phyloP scores from a whole-genome alignment of 345 rosid species.

The Atalantia buxifolia region DNA sequence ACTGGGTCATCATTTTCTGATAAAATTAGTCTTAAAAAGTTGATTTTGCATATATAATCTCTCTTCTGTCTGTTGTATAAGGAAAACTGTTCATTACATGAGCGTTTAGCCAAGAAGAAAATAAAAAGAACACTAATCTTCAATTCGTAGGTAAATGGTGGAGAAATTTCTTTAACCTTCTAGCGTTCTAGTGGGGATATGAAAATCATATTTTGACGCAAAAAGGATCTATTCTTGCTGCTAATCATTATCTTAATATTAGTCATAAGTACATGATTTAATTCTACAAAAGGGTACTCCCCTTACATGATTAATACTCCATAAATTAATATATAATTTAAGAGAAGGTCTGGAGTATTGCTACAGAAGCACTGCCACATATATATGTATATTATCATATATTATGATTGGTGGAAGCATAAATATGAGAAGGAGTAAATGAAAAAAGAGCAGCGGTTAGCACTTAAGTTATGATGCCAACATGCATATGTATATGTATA shows the following conservation, averaged over 20 bases:
- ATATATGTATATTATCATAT: no score
- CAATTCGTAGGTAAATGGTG: not conserved
- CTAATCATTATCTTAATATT: not conserved
- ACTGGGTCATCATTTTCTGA: slow-evolving; percentile 22
- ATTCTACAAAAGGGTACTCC: not conserved
- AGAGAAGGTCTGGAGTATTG: no score
- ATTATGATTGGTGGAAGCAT: no score
- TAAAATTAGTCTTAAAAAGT: slow-evolving; percentile 17
- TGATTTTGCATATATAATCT: slow-evolving; percentile 2
- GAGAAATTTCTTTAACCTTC: slow-evolving; percentile 14
- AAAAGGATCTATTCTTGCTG: not conserved
- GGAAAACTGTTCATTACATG: not conserved
- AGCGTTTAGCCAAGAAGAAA: slow-evolving; percentile 3
- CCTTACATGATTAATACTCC: not conserved
- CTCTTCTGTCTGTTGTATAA: not conserved
- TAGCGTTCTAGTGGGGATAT: not conserved
- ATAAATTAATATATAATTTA: not conserved
- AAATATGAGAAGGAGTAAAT: no score
- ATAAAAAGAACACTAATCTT: not conserved
- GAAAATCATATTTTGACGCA: not conserved
- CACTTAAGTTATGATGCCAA: not conserved
- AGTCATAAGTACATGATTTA: not conserved
- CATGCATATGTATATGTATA: not conserved
- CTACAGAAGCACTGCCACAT: no score
- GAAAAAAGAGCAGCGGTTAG: no score